These are phyloP conservation scores for Mycosphaerella arachidis DNA, from an alignment of 2,329 filamentous ascomycete genomes.

Conservation along the genomic window DNA sequence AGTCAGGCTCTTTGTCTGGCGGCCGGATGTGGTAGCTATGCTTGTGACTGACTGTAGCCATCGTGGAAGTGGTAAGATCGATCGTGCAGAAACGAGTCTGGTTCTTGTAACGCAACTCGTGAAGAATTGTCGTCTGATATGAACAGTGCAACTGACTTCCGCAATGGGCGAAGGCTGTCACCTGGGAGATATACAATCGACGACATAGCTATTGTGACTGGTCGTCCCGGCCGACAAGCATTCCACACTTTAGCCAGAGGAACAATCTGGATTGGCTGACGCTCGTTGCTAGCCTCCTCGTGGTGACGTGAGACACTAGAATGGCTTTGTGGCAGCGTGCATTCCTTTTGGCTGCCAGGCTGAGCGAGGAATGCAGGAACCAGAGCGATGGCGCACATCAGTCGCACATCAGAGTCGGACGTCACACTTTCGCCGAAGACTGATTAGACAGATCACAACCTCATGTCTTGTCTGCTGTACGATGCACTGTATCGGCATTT, in stretches of 20 bases:
- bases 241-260: slow-evolving; percentile 25
- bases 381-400: background rate
- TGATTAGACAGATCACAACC: background rate
- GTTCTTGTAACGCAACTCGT: background rate
- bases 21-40: slow-evolving; percentile 39
- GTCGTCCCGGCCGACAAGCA: slow-evolving; percentile 19
- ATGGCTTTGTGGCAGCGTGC: slow-evolving; percentile 23
- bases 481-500: background rate
- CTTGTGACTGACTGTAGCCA: slow-evolving; percentile 21
- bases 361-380: slow-evolving; percentile 16
- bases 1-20: slow-evolving; percentile 50
- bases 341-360: slow-evolving; percentile 17
- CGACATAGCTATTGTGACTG: slow-evolving; percentile 24
- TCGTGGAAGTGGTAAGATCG: slow-evolving; percentile 3
- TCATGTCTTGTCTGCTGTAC: background rate
- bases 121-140: background rate
- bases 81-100: background rate
- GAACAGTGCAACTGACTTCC: slow-evolving; percentile 9
- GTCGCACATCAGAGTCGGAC: background rate
- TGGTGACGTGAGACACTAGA: slow-evolving; percentile 18
- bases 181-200: slow-evolving; percentile 10
- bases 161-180: slow-evolving; percentile 14
- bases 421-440: background rate
- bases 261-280: slow-evolving; percentile 17
- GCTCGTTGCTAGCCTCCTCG: slow-evolving; percentile 10